Evolutionary conservation across 2,329 filamentous ascomycete genomes (phyloP).

Genomic region (Pseudogymnoascus sp.): DNA sequence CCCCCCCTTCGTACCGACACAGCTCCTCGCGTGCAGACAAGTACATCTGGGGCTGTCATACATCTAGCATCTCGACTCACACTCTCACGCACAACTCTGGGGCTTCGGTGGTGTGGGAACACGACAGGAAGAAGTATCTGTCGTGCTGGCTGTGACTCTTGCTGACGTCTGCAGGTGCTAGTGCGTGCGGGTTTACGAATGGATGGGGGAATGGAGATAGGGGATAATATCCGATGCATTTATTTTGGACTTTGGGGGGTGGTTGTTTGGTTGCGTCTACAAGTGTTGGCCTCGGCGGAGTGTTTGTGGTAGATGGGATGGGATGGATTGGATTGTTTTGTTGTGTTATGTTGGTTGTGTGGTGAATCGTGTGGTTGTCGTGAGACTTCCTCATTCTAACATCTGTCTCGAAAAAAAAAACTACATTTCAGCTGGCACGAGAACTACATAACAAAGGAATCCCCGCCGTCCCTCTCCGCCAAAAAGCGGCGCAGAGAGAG

Average conservation of each 20-base stretch:
- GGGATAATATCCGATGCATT: background rate
- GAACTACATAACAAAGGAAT: no score
- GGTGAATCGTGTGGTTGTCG: background rate
- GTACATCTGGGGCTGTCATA: background rate
- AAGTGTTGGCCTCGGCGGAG: background rate
- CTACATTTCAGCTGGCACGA: background rate
- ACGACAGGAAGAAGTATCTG: background rate
- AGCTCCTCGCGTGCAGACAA: no score
- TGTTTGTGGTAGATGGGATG: background rate
- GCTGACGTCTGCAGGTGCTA: no score
- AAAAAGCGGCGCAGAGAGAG: background rate
- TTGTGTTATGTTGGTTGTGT: background rate
- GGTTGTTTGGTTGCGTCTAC: background rate
- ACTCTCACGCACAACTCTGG: no score
- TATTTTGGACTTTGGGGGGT: background rate
- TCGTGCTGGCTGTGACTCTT: constrained; percentile 1
- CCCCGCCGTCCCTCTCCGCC: background rate
- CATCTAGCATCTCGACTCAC: no score
- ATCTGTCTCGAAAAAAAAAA: background rate
- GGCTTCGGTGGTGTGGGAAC: background rate
- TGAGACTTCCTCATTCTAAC: background rate
- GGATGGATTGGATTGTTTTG: background rate
- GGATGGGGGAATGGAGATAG: background rate
- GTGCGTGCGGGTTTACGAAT: no score
- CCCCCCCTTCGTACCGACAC: no score